phyloP scores from a whole-genome alignment of 768 basidiomycete species.

The Russula sp. region DNA sequence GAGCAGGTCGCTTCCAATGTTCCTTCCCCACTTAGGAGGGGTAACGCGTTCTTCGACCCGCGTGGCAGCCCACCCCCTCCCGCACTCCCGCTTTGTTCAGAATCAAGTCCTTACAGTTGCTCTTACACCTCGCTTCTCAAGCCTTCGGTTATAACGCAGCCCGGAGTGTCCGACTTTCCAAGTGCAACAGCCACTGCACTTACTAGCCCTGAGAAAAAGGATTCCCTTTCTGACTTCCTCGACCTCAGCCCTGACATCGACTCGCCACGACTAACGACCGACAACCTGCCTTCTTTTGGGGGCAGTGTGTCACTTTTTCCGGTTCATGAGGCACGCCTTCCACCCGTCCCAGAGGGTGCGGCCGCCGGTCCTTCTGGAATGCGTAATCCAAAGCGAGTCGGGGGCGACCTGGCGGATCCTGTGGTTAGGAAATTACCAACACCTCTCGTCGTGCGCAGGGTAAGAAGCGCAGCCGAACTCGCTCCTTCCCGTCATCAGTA shows the following conservation, averaged over 20 bases:
- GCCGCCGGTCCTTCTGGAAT: background rate
- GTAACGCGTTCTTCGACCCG: slow-evolving; percentile 1
- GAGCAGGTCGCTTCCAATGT: background rate
- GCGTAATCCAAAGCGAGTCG: background rate
- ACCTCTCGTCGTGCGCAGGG: slow-evolving; percentile 8
- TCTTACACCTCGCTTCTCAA: background rate
- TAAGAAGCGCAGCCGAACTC: slow-evolving; percentile 16
- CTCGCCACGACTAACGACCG: background rate
- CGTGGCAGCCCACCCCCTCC: background rate
- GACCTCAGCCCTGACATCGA: slow-evolving; percentile 15
- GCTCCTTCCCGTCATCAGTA: background rate
- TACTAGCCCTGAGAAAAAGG: slow-evolving; percentile 5
- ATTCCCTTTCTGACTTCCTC: slow-evolving; percentile 22
- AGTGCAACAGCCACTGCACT: background rate
- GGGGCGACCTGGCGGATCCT: slow-evolving; percentile 1
- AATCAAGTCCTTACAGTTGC: background rate
- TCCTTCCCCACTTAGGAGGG: background rate
- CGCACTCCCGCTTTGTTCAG: background rate
- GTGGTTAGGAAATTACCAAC: background rate
- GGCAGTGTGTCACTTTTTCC: background rate
- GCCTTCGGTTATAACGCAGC: background rate
- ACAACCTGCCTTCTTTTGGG: background rate
- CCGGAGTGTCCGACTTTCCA: background rate
- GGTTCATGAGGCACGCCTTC: background rate
- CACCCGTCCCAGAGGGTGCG: slow-evolving; percentile 1